These are phyloP conservation scores for Pseudogymnoascus sp. DNA, from an alignment of 2,329 filamentous ascomycete genomes.

Conservation along the genomic window DNA sequence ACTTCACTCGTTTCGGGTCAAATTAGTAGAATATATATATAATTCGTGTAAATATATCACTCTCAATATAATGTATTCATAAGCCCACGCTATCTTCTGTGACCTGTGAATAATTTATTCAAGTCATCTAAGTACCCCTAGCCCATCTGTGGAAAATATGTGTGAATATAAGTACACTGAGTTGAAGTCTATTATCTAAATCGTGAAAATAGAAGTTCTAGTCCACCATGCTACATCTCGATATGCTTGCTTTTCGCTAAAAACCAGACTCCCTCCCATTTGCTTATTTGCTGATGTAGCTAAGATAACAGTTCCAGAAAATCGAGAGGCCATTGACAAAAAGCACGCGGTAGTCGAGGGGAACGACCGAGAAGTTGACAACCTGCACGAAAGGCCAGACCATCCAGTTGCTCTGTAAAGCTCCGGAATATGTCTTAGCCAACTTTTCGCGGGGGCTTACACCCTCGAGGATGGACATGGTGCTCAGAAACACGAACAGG, in stretches of 20 bases:
- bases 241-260: not conserved
- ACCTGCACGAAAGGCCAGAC: slow-evolving; percentile 62
- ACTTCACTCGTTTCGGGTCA: not conserved
- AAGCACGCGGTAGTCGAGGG: slow-evolving; percentile 59
- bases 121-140: not conserved
- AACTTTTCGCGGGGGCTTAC: slow-evolving; percentile 52
- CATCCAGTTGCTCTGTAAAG: slow-evolving; percentile 61
- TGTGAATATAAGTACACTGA: not conserved
- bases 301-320: slow-evolving; percentile 40
- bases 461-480: slow-evolving; percentile 60
- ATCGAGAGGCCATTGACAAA: slow-evolving; percentile 62
- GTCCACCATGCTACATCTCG: not conserved
- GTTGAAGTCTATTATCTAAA: not conserved
- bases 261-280: not conserved
- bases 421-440: slow-evolving; percentile 48
- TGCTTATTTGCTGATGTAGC: slow-evolving; percentile 26
- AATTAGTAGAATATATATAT: not conserved
- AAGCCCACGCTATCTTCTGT: not conserved
- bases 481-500: slow-evolving; percentile 56
- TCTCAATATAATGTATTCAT: not conserved
- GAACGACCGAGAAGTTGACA: slow-evolving; percentile 63
- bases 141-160: not conserved
- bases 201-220: not conserved
- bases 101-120: not conserved
- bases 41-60: not conserved